A percentile compares a stretch with the other conserved stretches of the same genome.
Evolutionary conservation across 768 basidiomycete species (phyloP).

Genomic region (Myochromella boudieri): DNA sequence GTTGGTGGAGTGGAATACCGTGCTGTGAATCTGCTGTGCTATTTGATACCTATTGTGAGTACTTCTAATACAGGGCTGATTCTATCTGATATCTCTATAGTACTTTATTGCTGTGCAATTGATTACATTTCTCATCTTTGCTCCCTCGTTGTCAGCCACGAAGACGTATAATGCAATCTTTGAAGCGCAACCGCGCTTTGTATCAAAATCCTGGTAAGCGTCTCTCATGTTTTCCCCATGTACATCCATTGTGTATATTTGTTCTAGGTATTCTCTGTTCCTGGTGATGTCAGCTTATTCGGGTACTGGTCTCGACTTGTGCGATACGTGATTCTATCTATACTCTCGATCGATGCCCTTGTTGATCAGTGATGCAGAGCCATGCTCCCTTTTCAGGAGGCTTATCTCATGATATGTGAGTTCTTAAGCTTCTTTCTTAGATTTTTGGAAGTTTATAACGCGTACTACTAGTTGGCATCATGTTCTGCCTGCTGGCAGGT

Average conservation of each 20-base stretch:
- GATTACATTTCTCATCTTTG: slow-evolving; percentile 53
- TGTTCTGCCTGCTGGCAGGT: slow-evolving; percentile 69
- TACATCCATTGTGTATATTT: neutral
- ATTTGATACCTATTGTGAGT: slow-evolving; percentile 46
- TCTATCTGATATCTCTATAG: slow-evolving; percentile 33
- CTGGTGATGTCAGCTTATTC: slow-evolving; percentile 53
- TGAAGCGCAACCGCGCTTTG: slow-evolving; percentile 43
- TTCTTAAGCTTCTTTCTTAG: neutral
- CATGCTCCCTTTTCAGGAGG: slow-evolving; percentile 70
- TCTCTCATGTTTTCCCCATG: neutral
- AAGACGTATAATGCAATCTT: slow-evolving; percentile 50
- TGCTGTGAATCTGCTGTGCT: slow-evolving; percentile 54
- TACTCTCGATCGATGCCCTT: too few relatives aligned
- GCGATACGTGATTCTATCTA: slow-evolving; percentile 53
- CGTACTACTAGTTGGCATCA: slow-evolving; percentile 41
- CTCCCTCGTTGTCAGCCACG: slow-evolving; percentile 55
- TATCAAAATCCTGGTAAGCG: slow-evolving; percentile 63
- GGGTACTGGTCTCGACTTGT: slow-evolving; percentile 68
- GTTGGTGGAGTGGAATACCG: slow-evolving; percentile 78
- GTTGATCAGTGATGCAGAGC: slow-evolving; percentile 32
- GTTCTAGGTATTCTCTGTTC: slow-evolving; percentile 42
- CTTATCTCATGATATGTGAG: slow-evolving; percentile 63
- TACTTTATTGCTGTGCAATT: slow-evolving; percentile 66
- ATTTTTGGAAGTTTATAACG: neutral
- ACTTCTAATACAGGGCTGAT: neutral